Conservation (phyloP, 768 basidiomycete species). For the Calocybe gangraenosa region DNA sequence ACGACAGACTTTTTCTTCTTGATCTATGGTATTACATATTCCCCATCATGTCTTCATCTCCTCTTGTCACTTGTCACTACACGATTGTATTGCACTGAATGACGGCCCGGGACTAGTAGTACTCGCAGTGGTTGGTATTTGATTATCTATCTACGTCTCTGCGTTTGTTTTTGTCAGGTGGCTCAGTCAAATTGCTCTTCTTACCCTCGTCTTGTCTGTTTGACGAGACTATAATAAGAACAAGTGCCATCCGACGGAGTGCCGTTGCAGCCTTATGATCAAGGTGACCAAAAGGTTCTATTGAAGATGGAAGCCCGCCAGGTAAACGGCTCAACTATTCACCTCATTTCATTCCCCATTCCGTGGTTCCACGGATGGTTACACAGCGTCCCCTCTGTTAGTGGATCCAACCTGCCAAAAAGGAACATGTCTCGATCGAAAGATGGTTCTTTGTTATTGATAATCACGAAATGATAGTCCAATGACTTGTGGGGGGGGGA, state of each 20-base stretch:
- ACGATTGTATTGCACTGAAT: neutral
- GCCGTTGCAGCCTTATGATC: constrained; percentile 7
- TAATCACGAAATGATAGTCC: no score
- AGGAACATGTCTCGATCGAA: no score
- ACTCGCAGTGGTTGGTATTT: no score
- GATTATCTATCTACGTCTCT: neutral
- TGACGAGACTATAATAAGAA: constrained; percentile 5
- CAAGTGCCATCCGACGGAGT: constrained; percentile 11
- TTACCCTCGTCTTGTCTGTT: neutral
- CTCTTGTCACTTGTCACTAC: neutral
- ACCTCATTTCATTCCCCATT: constrained; percentile 1
- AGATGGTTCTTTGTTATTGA: no score
- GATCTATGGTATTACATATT: neutral
- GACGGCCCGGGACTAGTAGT: no score
- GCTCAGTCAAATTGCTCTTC: neutral
- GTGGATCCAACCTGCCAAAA: no score
- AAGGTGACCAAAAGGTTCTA: neutral
- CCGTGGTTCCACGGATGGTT: constrained; percentile 11
- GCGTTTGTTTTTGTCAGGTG: neutral
- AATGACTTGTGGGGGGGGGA: no score
- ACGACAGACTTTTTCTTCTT: constrained; percentile 4
- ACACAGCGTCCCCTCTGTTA: no score
- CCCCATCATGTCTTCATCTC: neutral
- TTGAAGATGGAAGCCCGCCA: constrained; percentile 1
- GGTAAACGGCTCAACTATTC: constrained; percentile 1